These are phyloP conservation scores for Crithidia thermophila DNA, from an alignment of 208 protist species.

Conservation along the genomic window DNA sequence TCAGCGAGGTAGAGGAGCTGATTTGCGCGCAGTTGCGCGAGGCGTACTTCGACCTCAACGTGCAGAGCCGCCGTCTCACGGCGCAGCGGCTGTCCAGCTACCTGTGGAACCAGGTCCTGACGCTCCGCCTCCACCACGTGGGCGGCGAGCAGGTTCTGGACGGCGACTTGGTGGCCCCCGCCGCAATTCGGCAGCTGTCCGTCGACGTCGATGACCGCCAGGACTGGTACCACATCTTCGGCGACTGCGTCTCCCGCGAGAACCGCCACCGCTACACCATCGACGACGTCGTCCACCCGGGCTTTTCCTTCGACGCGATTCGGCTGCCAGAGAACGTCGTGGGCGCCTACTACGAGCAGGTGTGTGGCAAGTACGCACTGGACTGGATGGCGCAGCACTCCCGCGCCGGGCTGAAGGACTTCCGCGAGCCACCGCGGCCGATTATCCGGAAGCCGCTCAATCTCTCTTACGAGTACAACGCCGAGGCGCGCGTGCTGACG, in stretches of 20 bases:
- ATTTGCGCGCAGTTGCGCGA: constrained; percentile 70
- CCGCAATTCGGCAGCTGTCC: constrained; percentile 36
- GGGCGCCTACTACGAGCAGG: constrained; percentile 68
- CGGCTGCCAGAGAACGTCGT: constrained; percentile 65
- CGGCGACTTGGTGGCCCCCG: constrained; percentile 70
- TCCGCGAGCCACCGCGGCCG: constrained; percentile 78
- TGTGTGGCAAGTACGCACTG: constrained; percentile 77
- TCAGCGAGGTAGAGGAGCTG: constrained; percentile 39
- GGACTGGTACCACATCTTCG: constrained; percentile 46
- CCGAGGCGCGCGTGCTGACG: constrained; percentile 40
- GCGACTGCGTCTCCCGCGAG: constrained; percentile 36
- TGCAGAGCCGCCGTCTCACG: constrained; percentile 63
- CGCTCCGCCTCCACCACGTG: constrained; percentile 75
- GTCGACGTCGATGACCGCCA: constrained; percentile 39
- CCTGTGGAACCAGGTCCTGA: constrained; percentile 87
- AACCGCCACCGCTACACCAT: constrained; percentile 56
- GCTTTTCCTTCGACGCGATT: constrained; percentile 82
- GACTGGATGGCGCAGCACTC: constrained; percentile 78
- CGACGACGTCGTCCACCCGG: constrained; percentile 81
- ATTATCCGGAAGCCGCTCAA: constrained; percentile 81
- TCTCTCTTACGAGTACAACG: constrained; percentile 63
- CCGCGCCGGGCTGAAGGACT: constrained; percentile 62
- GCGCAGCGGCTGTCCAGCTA: constrained; percentile 84
- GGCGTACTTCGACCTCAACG: constrained; percentile 75
- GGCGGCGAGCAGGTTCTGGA: constrained; percentile 49